Conservation (phyloP, 305 asterid genomes). For the Plantago coronopus region DNA sequence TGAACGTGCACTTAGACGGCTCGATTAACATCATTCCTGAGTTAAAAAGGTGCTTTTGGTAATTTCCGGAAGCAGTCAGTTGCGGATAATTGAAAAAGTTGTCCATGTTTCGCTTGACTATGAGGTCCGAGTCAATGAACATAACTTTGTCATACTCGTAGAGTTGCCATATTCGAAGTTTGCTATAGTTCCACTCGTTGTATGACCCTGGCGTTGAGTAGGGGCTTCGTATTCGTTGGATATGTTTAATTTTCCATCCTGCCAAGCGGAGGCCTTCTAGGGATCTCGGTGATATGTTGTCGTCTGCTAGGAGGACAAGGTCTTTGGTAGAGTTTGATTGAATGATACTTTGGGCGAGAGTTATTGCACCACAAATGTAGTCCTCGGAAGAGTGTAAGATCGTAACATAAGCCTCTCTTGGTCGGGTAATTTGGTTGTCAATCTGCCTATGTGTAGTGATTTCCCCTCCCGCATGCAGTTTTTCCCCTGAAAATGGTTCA, state of each 20-base stretch:
- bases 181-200: slow-evolving; percentile 90
- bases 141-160: slow-evolving; percentile 53
- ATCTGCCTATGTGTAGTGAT: background rate
- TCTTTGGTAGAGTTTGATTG: slow-evolving; percentile 66
- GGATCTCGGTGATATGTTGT: slow-evolving; percentile 48
- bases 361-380: slow-evolving; percentile 78
- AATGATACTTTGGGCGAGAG: slow-evolving; percentile 70
- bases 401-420: slow-evolving; percentile 55
- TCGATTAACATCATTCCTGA: slow-evolving; percentile 79
- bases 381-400: slow-evolving; percentile 73
- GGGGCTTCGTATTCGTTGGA: slow-evolving; percentile 60
- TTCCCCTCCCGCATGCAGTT: slow-evolving; percentile 9
- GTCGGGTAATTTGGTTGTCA: slow-evolving; percentile 1
- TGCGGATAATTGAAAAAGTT: slow-evolving; percentile 56
- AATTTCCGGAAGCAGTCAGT: slow-evolving; percentile 60
- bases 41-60: slow-evolving; percentile 58
- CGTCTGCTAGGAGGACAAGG: slow-evolving; percentile 66
- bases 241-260: slow-evolving; percentile 62
- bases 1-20: slow-evolving; percentile 64
- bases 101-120: slow-evolving; percentile 49
- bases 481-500: slow-evolving; percentile 21
- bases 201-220: slow-evolving; percentile 49
- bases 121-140: slow-evolving; percentile 68
- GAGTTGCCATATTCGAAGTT: slow-evolving; percentile 77
- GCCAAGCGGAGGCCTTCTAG: slow-evolving; percentile 41